Evolutionary conservation across 768 basidiomycete species (phyloP).

Genomic region (Cystofilobasidium capitatum): DNA sequence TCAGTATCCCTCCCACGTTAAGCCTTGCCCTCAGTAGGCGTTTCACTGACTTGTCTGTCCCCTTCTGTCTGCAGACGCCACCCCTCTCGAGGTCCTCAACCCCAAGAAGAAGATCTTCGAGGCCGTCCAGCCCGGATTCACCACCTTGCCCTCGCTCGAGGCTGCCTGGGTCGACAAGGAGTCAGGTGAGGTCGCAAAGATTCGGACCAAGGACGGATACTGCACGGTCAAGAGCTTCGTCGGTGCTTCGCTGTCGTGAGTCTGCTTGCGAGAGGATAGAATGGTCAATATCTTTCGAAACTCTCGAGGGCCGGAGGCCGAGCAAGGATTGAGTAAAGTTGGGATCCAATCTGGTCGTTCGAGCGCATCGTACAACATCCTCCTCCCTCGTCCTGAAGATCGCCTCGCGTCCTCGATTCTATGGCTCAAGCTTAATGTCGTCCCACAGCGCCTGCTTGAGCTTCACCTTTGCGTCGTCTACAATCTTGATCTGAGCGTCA

Average conservation of each 20-base stretch:
- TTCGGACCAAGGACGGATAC: conserved; percentile 71
- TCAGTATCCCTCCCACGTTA: conserved; percentile 39
- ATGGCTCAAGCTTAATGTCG: too few relatives aligned
- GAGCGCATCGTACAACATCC: too few relatives aligned
- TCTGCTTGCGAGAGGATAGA: too few relatives aligned
- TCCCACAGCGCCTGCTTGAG: too few relatives aligned
- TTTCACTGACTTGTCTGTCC: neutral
- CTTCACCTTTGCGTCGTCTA: too few relatives aligned
- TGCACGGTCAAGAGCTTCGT: conserved; percentile 70
- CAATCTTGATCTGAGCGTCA: too few relatives aligned
- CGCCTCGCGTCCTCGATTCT: too few relatives aligned
- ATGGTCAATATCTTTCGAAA: too few relatives aligned
- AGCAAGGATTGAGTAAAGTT: too few relatives aligned
- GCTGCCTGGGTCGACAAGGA: conserved; percentile 85
- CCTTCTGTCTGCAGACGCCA: conserved; percentile 27
- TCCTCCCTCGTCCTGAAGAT: too few relatives aligned
- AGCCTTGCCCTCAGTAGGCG: neutral
- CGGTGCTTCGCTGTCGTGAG: conserved; percentile 81
- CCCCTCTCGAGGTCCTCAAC: conserved; percentile 72
- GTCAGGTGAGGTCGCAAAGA: conserved; percentile 66
- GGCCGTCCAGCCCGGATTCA: conserved; percentile 75
- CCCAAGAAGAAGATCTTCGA: conserved; percentile 99
- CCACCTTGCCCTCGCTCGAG: conserved; percentile 71
- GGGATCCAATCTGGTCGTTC: too few relatives aligned
- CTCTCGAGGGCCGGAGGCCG: too few relatives aligned